phyloP scores from a whole-genome alignment of 2,329 filamentous ascomycete genomes.

The Fusarium sarcochroum region DNA sequence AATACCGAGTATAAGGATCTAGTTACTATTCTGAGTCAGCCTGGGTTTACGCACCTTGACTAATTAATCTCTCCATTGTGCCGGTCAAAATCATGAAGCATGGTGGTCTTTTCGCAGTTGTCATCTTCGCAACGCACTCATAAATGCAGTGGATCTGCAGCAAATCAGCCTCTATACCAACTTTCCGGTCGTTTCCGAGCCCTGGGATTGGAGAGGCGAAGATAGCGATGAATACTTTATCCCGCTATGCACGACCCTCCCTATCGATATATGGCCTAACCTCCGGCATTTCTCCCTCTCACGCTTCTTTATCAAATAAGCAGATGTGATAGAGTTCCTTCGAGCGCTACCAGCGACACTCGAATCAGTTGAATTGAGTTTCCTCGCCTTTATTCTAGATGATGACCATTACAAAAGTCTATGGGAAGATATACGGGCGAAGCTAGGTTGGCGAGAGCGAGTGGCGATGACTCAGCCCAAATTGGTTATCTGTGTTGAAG shows the following conservation, averaged over 20 bases:
- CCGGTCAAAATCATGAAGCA: accelerated
- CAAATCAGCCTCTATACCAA: constrained; percentile 42
- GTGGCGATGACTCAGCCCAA: neutral
- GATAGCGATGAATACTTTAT: neutral
- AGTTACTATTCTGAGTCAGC: neutral
- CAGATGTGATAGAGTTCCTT: constrained; percentile 51
- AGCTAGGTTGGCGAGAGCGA: constrained; percentile 17
- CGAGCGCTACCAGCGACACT: constrained; percentile 44
- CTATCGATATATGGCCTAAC: constrained; percentile 46
- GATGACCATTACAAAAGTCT: constrained; percentile 8
- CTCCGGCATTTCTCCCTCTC: constrained; percentile 53
- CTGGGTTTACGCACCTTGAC: constrained; percentile 14
- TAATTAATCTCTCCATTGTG: constrained; percentile 15
- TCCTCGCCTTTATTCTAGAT: constrained; percentile 45
- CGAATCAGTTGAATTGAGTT: constrained; percentile 53
- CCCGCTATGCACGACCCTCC: constrained; percentile 50
- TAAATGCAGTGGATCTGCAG: constrained; percentile 36
- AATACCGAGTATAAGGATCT: constrained; percentile 15
- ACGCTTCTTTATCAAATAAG: constrained; percentile 46
- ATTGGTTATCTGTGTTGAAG: neutral
- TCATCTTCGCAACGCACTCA: neutral
- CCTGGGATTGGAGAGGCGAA: accelerated
- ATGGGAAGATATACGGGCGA: constrained; percentile 12
- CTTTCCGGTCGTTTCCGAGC: accelerated
- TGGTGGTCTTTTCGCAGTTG: constrained; percentile 15